phyloP scores from a whole-genome alignment of 108 stramenopile genomes.

The Conticribra weissflogii region DNA sequence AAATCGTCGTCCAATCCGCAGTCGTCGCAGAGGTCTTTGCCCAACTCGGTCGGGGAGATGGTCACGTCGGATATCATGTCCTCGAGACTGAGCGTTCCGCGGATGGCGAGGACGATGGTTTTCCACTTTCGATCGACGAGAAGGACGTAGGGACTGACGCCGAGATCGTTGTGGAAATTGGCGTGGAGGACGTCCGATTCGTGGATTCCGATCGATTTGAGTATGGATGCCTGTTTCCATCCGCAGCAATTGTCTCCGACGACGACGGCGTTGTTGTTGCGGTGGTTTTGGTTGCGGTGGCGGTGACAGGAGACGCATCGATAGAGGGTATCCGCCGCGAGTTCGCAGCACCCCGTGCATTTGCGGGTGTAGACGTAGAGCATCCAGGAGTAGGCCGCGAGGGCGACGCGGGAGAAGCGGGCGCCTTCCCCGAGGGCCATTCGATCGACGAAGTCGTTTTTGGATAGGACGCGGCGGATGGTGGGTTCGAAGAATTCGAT shows the following conservation, averaged over 20 bases:
- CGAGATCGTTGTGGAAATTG: constrained; percentile 71
- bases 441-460: constrained; percentile 59
- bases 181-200: constrained; percentile 88
- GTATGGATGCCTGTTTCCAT: constrained; percentile 69
- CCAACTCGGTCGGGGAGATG: constrained; percentile 77
- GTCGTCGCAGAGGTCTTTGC: constrained; percentile 62
- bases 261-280: constrained; percentile 26
- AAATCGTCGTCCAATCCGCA: constrained; percentile 80
- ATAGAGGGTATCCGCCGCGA: constrained; percentile 31
- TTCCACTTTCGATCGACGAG: constrained; percentile 84
- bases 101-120: constrained; percentile 88
- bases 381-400: constrained; percentile 91
- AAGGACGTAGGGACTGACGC: constrained; percentile 84
- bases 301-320: constrained; percentile 9
- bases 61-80: constrained; percentile 93
- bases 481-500: neutral
- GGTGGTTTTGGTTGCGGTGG: constrained; percentile 17
- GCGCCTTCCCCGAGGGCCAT: constrained; percentile 75
- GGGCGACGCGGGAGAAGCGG: constrained; percentile 74
- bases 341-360: constrained; percentile 63
- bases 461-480: constrained; percentile 38
- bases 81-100: constrained; percentile 94
- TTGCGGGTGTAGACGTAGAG: constrained; percentile 83
- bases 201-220: constrained; percentile 73
- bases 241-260: constrained; percentile 72